Evolutionary conservation across 2,329 filamentous ascomycete genomes (phyloP), one percentile per base, ranked within the genome.

Genomic region (Colletotrichum cuscutae): DNA sequence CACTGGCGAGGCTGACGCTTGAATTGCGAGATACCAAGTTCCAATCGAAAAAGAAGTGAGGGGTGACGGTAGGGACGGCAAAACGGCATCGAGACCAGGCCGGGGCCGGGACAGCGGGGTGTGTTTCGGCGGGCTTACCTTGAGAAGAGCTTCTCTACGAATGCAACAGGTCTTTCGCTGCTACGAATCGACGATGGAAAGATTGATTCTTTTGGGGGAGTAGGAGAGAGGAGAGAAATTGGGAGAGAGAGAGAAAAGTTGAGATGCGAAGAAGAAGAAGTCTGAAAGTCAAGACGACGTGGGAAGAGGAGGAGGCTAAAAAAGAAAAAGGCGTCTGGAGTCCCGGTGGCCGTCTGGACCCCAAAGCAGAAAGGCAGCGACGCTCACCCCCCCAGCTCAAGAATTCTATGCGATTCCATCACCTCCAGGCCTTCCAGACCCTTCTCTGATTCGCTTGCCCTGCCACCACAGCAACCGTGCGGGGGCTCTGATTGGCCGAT

Each of bases 331-430:
- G 76, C 74, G 65, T 49, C 70, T 28, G 58, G 69, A 26, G 32
- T 56, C 42, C 19, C 15, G 37, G 37, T 42, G 37, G 37, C 37
- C 42, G 19, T n/a, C 42, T 49, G 42, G 42, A 49, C 42, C 42
- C 42, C 42, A 46, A 63, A 49, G 60, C 65, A 66, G 49, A 59
- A 64, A 69, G 63, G 65, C 71, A 72, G 65, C 59, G 66, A 74
- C 74, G 74, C 72, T 74, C 75, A 75, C 73, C 68, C 69, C 73
- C 70, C 73, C 77, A 75, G 69, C 78, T 77, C 77, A 79, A 81
- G 80, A 82, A 81, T 85, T 85, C 83, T 83, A 85, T 85, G 81
- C 77, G 83, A 84, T 85, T 85, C 83, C 80, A 85, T 80, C 82
- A 79, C 77, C 79, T 73, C 70, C 66, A 71, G 65, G 56, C 62